phyloP scores from a whole-genome alignment of 2,329 filamentous ascomycete genomes.

The Escovopsis weberi region DNA sequence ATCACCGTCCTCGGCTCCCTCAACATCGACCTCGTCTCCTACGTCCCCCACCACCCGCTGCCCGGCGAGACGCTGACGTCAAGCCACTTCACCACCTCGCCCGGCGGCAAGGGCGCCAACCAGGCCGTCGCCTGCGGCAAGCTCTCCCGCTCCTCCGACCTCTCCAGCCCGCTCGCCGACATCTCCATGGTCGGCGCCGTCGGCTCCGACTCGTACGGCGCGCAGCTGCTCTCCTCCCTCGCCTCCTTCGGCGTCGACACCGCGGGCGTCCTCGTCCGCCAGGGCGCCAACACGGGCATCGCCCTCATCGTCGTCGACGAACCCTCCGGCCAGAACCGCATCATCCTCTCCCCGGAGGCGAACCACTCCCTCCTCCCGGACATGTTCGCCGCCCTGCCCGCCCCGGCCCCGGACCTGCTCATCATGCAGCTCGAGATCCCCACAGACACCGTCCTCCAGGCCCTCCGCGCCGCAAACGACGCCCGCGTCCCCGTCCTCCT shows the following conservation, averaged over 20 bases:
- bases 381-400: constrained; percentile 20
- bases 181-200: constrained; percentile 65
- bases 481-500: constrained; percentile 51
- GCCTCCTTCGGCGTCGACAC: constrained; percentile 47
- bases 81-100: constrained; percentile 61
- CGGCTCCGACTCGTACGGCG: constrained; percentile 52
- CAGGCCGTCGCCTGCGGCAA: constrained; percentile 83
- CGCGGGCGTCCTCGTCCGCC: constrained; percentile 30
- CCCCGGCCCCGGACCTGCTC: constrained; percentile 42
- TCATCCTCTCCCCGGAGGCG: constrained; percentile 57
- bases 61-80: constrained; percentile 82
- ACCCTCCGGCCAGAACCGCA: constrained; percentile 59
- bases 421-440: constrained; percentile 72
- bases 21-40: constrained; percentile 85
- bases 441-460: constrained; percentile 46
- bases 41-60: constrained; percentile 67
- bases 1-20: constrained; percentile 86
- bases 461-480: constrained; percentile 35
- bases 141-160: constrained; percentile 44
- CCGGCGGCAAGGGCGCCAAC: constrained; percentile 91
- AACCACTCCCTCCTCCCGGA: constrained; percentile 37
- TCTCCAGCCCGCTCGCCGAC: constrained; percentile 20
- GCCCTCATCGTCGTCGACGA: constrained; percentile 66
- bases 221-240: constrained; percentile 43
- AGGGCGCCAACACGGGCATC: constrained; percentile 45